Conservation (phyloP, 2,329 filamentous ascomycete species). For the Raffaelea ambrosiae region DNA sequence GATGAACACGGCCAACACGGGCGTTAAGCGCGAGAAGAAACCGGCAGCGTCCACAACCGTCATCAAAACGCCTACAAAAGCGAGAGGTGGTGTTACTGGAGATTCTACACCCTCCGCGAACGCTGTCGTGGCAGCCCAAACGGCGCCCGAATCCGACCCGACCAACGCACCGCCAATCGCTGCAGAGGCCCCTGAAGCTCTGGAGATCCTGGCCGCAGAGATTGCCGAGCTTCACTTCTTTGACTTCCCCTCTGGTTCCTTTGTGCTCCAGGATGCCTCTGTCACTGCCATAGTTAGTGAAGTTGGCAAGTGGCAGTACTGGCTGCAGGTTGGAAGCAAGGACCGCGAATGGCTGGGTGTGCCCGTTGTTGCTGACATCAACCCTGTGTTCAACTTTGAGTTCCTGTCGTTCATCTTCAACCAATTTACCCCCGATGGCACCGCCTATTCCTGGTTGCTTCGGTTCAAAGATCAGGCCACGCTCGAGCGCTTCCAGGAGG, state of each 20-base stretch:
- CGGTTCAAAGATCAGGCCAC: constrained; percentile 79
- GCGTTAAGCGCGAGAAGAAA: constrained; percentile 28
- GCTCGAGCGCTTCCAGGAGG: constrained; percentile 83
- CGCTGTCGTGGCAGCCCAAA: neutral
- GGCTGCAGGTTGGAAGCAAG: constrained; percentile 73
- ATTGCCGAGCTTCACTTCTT: constrained; percentile 85
- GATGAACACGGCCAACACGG: constrained; percentile 36
- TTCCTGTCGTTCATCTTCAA: constrained; percentile 99
- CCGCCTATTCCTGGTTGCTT: constrained; percentile 90
- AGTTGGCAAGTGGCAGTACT: constrained; percentile 88
- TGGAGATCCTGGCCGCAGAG: constrained; percentile 67
- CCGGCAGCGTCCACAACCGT: constrained; percentile 12
- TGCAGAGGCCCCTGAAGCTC: constrained; percentile 59
- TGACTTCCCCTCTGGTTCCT: constrained; percentile 80
- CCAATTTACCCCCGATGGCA: constrained; percentile 80
- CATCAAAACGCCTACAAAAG: constrained; percentile 19
- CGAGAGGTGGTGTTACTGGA: neutral
- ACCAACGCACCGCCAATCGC: constrained; percentile 33
- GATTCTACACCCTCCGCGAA: no score
- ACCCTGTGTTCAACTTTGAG: constrained; percentile 98
- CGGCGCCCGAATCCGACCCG: neutral
- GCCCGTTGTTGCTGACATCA: constrained; percentile 79
- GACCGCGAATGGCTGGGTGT: constrained; percentile 82
- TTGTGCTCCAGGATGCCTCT: constrained; percentile 67
- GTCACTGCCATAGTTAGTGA: constrained; percentile 78